Evolutionary conservation across 331 rosid species (phyloP), one percentile per base, ranked within the genome.

Genomic region (Telfairia occidentalis): DNA sequence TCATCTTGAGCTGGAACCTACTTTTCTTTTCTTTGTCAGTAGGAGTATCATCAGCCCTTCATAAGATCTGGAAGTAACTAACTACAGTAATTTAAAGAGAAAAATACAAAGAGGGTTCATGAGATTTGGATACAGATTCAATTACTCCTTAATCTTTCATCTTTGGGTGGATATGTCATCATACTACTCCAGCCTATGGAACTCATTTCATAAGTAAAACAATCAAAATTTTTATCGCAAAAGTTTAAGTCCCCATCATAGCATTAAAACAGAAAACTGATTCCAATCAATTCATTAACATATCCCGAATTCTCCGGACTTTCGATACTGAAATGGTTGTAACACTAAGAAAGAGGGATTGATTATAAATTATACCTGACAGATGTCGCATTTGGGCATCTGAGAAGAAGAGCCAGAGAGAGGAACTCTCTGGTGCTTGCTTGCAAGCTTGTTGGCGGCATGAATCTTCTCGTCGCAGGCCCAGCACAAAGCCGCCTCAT

Each of bases 401-500:
- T 91, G 81, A 58, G 97, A 89, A 11, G 90, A 83, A 71, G 92
- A 86, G 21, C 78, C 59, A 49, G 87, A 84, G 29, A 95, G 88
- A 73, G 91, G 87, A 60, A 95, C 90, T 50, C 97, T 84, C 83
- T 95, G 97, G 83, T 95, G 99, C 79, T 90, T 95, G 80, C 89
- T 79, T 7, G 97, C 99, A 9, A 95, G 97, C 85, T 92, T 95
- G 67, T 95, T 95, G 58, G 99, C 97, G 2, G 97, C 96, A 75
- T 95, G 99, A 83, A 92, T 85, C 78, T 89, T 92, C 81, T 92
- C 88, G 67, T 95, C 97, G 74, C 97, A 95, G 1, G 86, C 90
- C 93, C 96, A 87, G 78, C 99, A 95, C 38, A 95, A 77, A 29
- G 97, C 97, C 15, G 99, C 99, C 84, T 95, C 99, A 63, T 95